Percentiles rank a stretch among this genome's conserved stretches.
phyloP scores from a whole-genome alignment of 192 early-diverging fungal genomes.

The Dimargaris xerosporica region DNA sequence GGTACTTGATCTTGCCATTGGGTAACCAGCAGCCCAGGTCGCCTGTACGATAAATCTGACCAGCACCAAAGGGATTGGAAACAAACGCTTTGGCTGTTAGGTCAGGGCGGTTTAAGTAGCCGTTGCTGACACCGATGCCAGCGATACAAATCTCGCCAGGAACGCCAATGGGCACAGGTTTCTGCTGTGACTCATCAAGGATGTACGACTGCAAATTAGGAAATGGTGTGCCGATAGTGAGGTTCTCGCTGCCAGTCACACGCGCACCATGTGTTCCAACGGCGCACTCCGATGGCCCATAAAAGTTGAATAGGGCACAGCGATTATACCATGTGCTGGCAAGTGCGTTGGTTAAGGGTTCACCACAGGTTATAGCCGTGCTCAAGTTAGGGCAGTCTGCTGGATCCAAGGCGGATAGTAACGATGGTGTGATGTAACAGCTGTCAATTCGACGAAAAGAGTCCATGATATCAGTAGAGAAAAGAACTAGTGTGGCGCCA shows the following conservation, averaged over 20 bases:
- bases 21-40: slow-evolving; percentile 1
- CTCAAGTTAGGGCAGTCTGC: not conserved
- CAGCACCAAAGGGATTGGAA: not conserved
- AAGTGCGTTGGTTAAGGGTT: not conserved
- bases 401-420: not conserved
- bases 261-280: no score
- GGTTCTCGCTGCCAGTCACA: no score
- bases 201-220: not conserved
- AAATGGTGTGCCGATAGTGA: slow-evolving; percentile 7
- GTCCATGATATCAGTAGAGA: no score
- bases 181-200: not conserved
- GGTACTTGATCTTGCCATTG: not conserved
- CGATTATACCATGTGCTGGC: not conserved
- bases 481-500: not conserved
- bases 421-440: no score
- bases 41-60: not conserved
- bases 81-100: not conserved
- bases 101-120: slow-evolving; percentile 1
- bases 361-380: not conserved
- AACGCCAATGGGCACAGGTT: slow-evolving; percentile 16
- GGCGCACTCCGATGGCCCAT: no score
- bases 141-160: not conserved
- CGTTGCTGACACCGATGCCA: not conserved
- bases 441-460: no score
- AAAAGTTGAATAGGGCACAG: no score